phyloP scores from a whole-genome alignment of 1,284 basidiomycete species.

The Cryptococcus sp. region DNA sequence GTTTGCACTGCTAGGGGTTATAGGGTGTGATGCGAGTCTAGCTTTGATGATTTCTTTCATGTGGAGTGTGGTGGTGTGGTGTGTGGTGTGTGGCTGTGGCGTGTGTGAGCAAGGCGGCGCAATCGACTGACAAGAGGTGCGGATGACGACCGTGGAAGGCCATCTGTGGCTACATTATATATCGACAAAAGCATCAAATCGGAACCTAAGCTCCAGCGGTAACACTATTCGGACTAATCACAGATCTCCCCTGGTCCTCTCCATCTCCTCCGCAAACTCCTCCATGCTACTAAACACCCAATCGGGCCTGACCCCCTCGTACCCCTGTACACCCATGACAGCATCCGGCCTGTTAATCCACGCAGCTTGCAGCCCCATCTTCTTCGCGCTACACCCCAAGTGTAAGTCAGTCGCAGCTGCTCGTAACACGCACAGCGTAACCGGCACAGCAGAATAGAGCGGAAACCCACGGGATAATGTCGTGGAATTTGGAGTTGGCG shows the following conservation, averaged over 20 bases:
- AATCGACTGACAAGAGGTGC: background rate
- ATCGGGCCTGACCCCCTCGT: conserved; percentile 16
- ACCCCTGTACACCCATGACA: conserved; percentile 19
- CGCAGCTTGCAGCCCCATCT: conserved; percentile 29
- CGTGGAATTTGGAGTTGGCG: conserved; percentile 33
- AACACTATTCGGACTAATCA: too few relatives aligned
- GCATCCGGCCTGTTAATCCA: conserved; percentile 35
- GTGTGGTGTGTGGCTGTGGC: background rate
- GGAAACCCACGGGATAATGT: conserved; percentile 35
- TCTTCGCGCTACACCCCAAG: conserved; percentile 22
- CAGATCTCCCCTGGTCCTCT: conserved; percentile 1
- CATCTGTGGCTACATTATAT: too few relatives aligned
- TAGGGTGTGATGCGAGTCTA: conserved; percentile 5
- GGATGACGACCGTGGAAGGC: too few relatives aligned
- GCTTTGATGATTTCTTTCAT: background rate
- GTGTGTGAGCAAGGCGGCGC: too few relatives aligned
- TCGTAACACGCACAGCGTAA: background rate
- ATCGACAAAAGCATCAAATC: too few relatives aligned
- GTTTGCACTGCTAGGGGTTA: background rate
- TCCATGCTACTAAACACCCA: conserved; percentile 21
- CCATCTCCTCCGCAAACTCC: conserved; percentile 22
- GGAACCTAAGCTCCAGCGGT: too few relatives aligned
- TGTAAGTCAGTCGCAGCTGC: background rate
- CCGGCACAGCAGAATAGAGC: background rate
- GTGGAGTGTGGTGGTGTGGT: background rate